phyloP scores from a whole-genome alignment of 139 green algal genomes.

The Chlamydomonas sphaeroides region DNA sequence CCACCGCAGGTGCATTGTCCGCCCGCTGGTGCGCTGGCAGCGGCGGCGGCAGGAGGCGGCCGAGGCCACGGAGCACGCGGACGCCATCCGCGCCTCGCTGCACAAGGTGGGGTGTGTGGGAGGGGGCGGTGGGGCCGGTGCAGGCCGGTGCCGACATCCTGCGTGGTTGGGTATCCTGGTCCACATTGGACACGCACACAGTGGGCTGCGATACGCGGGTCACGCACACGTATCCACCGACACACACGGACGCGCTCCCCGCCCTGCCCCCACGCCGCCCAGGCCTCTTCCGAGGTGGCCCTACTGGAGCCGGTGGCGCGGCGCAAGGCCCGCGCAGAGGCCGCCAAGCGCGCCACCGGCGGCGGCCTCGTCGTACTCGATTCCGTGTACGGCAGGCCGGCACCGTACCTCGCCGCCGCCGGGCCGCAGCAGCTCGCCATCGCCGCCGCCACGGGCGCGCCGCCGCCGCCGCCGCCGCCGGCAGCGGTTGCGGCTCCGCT shows the following conservation, averaged over 20 bases:
- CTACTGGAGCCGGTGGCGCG: constrained; percentile 54
- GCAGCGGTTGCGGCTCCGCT: not conserved
- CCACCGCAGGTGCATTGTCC: constrained; percentile 41
- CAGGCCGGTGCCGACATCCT: too few relatives aligned
- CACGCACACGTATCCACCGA: too few relatives aligned
- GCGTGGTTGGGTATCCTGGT: not conserved
- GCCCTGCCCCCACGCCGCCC: not conserved
- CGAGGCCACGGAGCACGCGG: constrained; percentile 33
- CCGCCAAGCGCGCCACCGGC: not conserved
- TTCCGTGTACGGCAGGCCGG: constrained; percentile 60
- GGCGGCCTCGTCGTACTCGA: constrained; percentile 58
- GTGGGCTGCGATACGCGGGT: too few relatives aligned
- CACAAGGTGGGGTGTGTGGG: constrained; percentile 1
- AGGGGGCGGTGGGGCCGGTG: not conserved
- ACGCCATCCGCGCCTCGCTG: constrained; percentile 25
- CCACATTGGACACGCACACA: too few relatives aligned
- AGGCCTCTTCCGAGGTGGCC: constrained; percentile 40
- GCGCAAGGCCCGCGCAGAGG: constrained; percentile 47
- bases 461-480: too few relatives aligned
- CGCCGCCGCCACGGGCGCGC: not conserved
- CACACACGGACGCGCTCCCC: too few relatives aligned
- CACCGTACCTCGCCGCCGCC: constrained; percentile 28
- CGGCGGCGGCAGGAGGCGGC: constrained; percentile 2
- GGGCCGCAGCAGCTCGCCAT: constrained; percentile 29
- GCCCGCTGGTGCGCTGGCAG: constrained; percentile 48